phyloP scores from a whole-genome alignment of 2,329 filamentous ascomycete genomes.

The Chaetomiaceae sp. region DNA sequence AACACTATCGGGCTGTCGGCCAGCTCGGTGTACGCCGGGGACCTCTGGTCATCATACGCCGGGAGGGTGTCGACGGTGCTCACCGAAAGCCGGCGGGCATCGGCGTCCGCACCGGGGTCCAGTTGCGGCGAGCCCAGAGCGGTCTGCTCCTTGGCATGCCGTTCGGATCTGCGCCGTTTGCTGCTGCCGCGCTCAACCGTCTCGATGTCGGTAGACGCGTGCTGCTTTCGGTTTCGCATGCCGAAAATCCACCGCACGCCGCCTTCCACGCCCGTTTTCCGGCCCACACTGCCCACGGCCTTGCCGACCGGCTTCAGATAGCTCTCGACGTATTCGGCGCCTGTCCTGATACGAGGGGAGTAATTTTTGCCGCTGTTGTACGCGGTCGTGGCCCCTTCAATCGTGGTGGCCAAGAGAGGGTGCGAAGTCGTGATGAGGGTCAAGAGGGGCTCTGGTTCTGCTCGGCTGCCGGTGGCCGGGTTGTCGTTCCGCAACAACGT shows the following conservation, averaged over 20 bases:
- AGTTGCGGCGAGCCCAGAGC: background rate
- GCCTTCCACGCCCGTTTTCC: slow-evolving; percentile 81
- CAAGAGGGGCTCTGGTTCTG: slow-evolving; percentile 70
- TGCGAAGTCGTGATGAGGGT: slow-evolving; percentile 84
- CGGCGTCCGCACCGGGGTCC: slow-evolving; percentile 28
- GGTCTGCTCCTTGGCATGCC: slow-evolving; percentile 6
- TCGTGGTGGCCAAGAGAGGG: slow-evolving; percentile 76
- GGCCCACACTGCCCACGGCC: slow-evolving; percentile 76
- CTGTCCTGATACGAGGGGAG: slow-evolving; percentile 80
- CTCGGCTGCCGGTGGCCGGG: no score
- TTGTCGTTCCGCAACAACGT: no score
- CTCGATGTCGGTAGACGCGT: slow-evolving; percentile 43
- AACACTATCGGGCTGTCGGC: slow-evolving; percentile 29
- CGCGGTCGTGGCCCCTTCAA: slow-evolving; percentile 75
- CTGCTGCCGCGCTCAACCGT: slow-evolving; percentile 40
- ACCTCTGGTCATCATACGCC: slow-evolving; percentile 73
- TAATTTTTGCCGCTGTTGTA: slow-evolving; percentile 88
- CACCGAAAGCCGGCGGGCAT: slow-evolving; percentile 54
- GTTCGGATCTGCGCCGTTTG: slow-evolving; percentile 47
- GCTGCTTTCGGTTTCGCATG: slow-evolving; percentile 42
- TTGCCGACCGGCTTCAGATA: slow-evolving; percentile 82
- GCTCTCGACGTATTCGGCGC: slow-evolving; percentile 84
- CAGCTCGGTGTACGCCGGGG: slow-evolving; percentile 66
- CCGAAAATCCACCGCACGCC: slow-evolving; percentile 79
- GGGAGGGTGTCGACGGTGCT: slow-evolving; percentile 71